phyloP scores from a whole-genome alignment of 768 basidiomycete genomes.

The Sporobolomyces phaffii region DNA sequence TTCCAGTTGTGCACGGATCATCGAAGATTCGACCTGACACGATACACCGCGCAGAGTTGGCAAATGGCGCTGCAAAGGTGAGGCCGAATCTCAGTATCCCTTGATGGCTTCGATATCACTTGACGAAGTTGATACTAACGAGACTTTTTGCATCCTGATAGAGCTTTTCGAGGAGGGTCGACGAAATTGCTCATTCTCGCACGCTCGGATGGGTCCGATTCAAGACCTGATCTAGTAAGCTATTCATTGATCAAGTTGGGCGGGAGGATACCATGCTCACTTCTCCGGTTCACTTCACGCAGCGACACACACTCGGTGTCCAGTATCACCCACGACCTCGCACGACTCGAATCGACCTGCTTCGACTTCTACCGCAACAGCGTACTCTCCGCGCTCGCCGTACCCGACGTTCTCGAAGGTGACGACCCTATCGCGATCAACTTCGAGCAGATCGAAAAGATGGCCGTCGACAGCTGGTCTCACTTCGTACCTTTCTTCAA shows the following conservation, averaged over 20 bases:
- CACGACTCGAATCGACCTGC: background rate
- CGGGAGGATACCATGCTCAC: too few relatives aligned
- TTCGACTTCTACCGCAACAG: conserved; percentile 8
- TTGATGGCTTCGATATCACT: too few relatives aligned
- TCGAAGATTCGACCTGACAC: background rate
- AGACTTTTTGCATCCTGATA: background rate
- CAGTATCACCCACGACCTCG: background rate
- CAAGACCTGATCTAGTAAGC: conserved; percentile 8
- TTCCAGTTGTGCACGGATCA: background rate
- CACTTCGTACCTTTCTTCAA: conserved; percentile 2
- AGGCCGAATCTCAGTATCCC: background rate
- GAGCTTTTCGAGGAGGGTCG: conserved; percentile 13
- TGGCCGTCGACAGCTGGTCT: background rate
- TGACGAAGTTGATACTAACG: background rate
- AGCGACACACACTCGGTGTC: conserved; percentile 7
- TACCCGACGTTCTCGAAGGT: conserved; percentile 1
- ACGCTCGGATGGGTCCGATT: conserved; percentile 8
- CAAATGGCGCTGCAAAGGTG: conserved; percentile 16
- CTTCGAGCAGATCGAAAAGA: conserved; percentile 5
- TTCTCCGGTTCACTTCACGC: too few relatives aligned
- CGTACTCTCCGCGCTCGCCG: conserved; percentile 1
- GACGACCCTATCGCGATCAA: background rate
- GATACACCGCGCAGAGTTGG: background rate
- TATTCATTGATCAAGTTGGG: too few relatives aligned
- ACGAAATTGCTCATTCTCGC: conserved; percentile 6